phyloP scores from a whole-genome alignment of 2,329 filamentous ascomycete genomes.

The Coleophoma crateriformis region DNA sequence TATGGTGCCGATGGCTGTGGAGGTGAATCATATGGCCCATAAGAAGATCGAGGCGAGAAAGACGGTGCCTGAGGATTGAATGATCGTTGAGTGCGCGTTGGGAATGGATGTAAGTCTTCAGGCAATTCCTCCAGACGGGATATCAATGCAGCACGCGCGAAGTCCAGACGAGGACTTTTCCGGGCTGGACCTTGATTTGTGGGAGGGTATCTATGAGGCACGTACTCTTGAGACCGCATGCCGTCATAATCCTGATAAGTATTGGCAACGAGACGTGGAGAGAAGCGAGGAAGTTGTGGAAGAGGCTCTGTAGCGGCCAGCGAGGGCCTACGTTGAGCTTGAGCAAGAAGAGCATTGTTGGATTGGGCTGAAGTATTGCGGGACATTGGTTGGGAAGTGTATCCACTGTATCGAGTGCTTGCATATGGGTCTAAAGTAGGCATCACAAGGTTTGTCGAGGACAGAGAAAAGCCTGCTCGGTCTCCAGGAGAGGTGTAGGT shows the following conservation, averaged over 20 bases:
- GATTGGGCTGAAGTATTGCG: conserved; percentile 38
- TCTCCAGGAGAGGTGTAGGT: not conserved
- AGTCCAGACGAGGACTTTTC: conserved; percentile 2
- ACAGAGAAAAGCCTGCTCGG: conserved; percentile 11
- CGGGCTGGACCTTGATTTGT: not conserved
- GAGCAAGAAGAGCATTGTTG: conserved; percentile 22
- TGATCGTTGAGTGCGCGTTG: not conserved
- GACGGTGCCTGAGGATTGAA: conserved; percentile 15
- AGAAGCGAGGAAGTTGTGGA: conserved; percentile 18
- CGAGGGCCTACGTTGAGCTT: conserved; percentile 15
- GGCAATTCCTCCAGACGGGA: conserved; percentile 1
- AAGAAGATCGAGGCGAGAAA: conserved; percentile 6
- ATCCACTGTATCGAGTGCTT: conserved; percentile 26
- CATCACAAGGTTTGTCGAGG: conserved; percentile 23
- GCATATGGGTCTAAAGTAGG: no score
- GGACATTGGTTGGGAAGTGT: conserved; percentile 45
- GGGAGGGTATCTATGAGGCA: not conserved
- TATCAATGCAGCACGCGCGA: not conserved
- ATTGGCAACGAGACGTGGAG: conserved; percentile 13
- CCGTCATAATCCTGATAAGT: conserved; percentile 18
- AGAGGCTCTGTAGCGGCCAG: conserved; percentile 23
- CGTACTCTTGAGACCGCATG: conserved; percentile 4
- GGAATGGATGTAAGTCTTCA: not conserved
- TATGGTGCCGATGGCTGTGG: conserved; percentile 1
- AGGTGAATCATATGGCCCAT: not conserved